These are phyloP conservation scores for Solanum virginianum DNA, from an alignment of 257 asterid genomes.

Conservation along the genomic window DNA sequence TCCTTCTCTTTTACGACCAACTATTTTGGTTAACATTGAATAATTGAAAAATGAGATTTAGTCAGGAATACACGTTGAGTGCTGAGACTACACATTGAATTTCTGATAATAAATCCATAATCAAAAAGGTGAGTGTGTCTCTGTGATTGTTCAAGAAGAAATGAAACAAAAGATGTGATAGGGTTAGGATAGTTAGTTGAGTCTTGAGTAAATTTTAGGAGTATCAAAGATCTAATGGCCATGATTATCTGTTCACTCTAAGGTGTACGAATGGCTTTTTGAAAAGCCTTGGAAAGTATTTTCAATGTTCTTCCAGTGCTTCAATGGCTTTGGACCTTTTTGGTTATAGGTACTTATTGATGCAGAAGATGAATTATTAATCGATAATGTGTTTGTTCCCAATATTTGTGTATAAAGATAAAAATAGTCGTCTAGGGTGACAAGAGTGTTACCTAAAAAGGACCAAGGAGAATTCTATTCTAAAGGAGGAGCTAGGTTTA, in stretches of 20 bases:
- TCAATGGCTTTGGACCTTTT: neutral
- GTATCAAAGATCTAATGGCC: neutral
- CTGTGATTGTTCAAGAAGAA: neutral
- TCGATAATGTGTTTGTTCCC: neutral
- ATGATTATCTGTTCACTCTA: neutral
- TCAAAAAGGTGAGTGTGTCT: neutral
- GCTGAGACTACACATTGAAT: neutral
- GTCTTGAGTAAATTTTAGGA: neutral
- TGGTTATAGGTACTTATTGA: neutral
- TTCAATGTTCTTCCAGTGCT: neutral
- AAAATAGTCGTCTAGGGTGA: neutral
- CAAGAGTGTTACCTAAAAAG: neutral
- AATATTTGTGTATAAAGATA: neutral
- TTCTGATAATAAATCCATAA: neutral
- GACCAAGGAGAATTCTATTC: neutral
- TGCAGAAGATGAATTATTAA: neutral
- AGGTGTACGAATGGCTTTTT: neutral
- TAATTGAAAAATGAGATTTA: neutral
- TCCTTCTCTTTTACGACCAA: neutral
- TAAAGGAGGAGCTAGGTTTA: neutral
- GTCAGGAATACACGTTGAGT: neutral
- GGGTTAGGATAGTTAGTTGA: neutral
- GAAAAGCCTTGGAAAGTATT: neutral
- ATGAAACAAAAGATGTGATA: neutral
- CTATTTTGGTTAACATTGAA: neutral